phyloP scores from a whole-genome alignment of 2,329 filamentous ascomycete species.

The Pseudocercospora fuligena region DNA sequence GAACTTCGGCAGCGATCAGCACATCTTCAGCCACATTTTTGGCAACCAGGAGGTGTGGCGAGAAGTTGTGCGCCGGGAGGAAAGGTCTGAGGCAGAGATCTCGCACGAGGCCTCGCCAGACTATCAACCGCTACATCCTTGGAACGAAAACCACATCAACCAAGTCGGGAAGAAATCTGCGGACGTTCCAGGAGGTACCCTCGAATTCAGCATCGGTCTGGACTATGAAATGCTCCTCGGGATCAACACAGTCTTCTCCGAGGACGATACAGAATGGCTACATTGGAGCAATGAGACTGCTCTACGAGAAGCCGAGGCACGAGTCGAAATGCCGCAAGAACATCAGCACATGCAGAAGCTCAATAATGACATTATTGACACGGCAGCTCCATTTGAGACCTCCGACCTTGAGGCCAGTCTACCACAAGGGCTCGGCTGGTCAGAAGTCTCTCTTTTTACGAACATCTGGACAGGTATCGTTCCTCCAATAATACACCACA shows the following conservation, averaged over 20 bases:
- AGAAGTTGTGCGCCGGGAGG: constrained; percentile 47
- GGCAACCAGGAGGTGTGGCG: constrained; percentile 40
- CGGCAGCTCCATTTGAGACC: constrained; percentile 32
- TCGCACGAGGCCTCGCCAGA: constrained; percentile 20
- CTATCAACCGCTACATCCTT: constrained; percentile 21
- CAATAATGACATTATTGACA: constrained; percentile 29
- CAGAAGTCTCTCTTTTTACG: constrained; percentile 32
- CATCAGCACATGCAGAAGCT: constrained; percentile 23
- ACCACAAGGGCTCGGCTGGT: constrained; percentile 27
- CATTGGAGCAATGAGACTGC: constrained; percentile 25
- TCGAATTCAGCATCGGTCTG: constrained; percentile 40
- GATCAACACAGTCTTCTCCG: constrained; percentile 34
- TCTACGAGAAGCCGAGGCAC: constrained; percentile 22
- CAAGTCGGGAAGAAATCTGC: constrained; percentile 33
- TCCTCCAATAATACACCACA: constrained; percentile 36
- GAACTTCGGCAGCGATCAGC: constrained; percentile 44
- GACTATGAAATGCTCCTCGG: constrained; percentile 37
- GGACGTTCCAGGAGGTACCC: constrained; percentile 49
- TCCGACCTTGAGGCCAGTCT: constrained; percentile 30
- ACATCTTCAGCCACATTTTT: constrained; percentile 40
- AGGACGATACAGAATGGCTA: constrained; percentile 37
- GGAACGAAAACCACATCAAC: constrained; percentile 28
- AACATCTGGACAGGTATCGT: constrained; percentile 33
- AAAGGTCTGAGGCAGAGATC: constrained; percentile 14
- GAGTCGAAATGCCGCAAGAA: constrained; percentile 15